These are phyloP conservation scores for Inga oerstediana DNA, from an alignment of 306 rosid species.

Conservation along the genomic window DNA sequence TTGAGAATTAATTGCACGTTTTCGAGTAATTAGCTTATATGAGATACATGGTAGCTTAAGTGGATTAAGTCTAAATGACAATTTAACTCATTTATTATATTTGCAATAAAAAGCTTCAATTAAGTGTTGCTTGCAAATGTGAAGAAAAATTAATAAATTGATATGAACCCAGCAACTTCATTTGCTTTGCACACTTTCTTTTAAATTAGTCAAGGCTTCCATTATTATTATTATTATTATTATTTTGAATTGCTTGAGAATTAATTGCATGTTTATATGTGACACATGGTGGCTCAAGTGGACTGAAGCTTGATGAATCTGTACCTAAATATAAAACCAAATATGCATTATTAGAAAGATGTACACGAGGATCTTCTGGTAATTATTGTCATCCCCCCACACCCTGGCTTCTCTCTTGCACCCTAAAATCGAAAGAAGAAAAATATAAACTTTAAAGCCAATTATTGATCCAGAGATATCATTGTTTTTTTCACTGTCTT, in stretches of 20 bases:
- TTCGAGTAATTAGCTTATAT: not conserved
- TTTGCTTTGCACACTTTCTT: not conserved
- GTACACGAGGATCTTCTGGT: conserved; percentile 25
- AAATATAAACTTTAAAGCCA: not conserved
- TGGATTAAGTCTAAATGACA: not conserved
- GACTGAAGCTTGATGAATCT: conserved; percentile 12
- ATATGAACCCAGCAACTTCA: conserved; percentile 36
- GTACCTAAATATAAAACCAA: not conserved
- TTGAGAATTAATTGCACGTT: not conserved
- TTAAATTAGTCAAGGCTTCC: not conserved
- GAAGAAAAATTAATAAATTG: not conserved
- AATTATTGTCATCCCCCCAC: conserved; percentile 30
- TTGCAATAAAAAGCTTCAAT: not conserved
- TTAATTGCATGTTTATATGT: not conserved
- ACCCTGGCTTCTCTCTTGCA: conserved; percentile 27
- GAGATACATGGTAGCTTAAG: not conserved
- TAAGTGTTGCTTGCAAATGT: not conserved
- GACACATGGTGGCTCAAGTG: not conserved
- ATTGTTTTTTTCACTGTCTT: conserved; percentile 15
- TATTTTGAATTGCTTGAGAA: not conserved
- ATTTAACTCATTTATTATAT: not conserved
- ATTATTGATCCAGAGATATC: not conserved
- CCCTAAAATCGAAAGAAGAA: not conserved
- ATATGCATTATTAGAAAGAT: conserved; percentile 21
- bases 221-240: not conserved